Percentiles rank a stretch among this genome's conserved stretches.
These are phyloP conservation scores for Whalleya microplaca DNA, from an alignment of 2,329 filamentous ascomycete species.

Conservation along the genomic window DNA sequence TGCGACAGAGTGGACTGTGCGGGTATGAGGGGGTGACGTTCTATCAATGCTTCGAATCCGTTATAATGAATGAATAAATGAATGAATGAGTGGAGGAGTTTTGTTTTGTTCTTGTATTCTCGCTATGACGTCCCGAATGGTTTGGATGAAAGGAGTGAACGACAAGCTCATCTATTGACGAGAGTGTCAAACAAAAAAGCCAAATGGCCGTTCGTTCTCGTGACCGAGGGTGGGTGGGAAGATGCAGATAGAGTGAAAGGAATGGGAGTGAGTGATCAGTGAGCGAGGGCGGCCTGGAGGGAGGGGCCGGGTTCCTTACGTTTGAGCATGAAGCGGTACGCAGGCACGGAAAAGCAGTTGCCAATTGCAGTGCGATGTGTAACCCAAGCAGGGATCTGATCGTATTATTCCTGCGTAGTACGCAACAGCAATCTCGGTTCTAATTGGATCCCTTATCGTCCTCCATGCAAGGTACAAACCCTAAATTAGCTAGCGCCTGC, in stretches of 20 bases:
- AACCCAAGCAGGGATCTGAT: not conserved
- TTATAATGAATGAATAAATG: slow-evolving; percentile 5
- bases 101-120: slow-evolving; percentile 1
- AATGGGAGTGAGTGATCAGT: slow-evolving; percentile 11
- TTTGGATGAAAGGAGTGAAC: slow-evolving; percentile 17
- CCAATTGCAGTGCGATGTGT: not conserved
- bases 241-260: slow-evolving; percentile 6
- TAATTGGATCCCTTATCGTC: slow-evolving; percentile 17
- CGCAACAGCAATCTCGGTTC: not conserved
- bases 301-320: not conserved
- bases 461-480: slow-evolving; percentile 25
- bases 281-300: not conserved
- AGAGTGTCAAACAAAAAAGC: not conserved
- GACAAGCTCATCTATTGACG: slow-evolving; percentile 13
- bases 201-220: slow-evolving; percentile 11
- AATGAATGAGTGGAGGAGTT: slow-evolving; percentile 15
- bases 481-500: slow-evolving; percentile 13
- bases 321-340: not conserved
- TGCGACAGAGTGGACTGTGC: slow-evolving; percentile 2
- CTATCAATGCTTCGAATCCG: not conserved
- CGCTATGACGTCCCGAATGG: not conserved
- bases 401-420: not conserved
- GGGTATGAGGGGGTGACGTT: slow-evolving; percentile 9
- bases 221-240: slow-evolving; percentile 1
- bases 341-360: not conserved